Conservation (phyloP, 352 stramenopile genomes). For the Albugo laibachii region DNA sequence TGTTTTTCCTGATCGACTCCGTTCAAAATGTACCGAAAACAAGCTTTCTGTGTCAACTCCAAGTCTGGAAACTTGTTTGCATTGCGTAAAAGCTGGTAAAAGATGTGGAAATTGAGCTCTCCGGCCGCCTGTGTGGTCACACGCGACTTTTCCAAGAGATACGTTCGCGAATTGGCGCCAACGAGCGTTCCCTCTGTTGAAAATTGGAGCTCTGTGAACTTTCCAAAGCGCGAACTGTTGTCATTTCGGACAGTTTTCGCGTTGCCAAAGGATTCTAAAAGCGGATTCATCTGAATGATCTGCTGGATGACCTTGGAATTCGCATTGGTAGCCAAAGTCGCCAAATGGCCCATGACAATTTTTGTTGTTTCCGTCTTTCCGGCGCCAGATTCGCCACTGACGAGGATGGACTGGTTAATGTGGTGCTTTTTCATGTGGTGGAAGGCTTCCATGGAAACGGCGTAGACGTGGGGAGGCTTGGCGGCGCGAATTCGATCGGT, state of each 20-base stretch:
- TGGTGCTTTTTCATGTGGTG: constrained; percentile 49
- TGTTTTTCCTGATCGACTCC: constrained; percentile 6
- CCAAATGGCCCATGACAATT: constrained; percentile 89
- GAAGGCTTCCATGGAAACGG: constrained; percentile 73
- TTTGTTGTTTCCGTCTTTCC: constrained; percentile 96
- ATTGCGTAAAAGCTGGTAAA: constrained; percentile 80
- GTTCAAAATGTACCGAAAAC: constrained; percentile 52
- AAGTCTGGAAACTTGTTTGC: constrained; percentile 35
- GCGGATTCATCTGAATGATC: constrained; percentile 85
- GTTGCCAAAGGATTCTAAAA: constrained; percentile 77
- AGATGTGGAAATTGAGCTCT: constrained; percentile 90
- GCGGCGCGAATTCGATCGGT: constrained; percentile 49
- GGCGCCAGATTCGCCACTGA: constrained; percentile 87
- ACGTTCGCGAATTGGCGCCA: constrained; percentile 69
- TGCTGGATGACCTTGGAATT: constrained; percentile 85
- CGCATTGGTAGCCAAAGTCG: constrained; percentile 53
- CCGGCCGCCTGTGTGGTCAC: constrained; percentile 64
- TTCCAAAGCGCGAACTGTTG: constrained; percentile 72
- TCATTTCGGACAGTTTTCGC: constrained; percentile 75
- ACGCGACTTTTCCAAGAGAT: constrained; percentile 85
- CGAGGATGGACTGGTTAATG: constrained; percentile 89
- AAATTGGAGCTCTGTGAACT: constrained; percentile 77
- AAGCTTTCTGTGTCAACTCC: constrained; percentile 16
- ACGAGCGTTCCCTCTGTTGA: constrained; percentile 47
- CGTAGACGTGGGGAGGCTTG: constrained; percentile 70